Evolutionary conservation across 169 alveolate genomes (phyloP), one percentile per base, ranked within the genome.

Genomic region (Plasmodium vinckei): DNA sequence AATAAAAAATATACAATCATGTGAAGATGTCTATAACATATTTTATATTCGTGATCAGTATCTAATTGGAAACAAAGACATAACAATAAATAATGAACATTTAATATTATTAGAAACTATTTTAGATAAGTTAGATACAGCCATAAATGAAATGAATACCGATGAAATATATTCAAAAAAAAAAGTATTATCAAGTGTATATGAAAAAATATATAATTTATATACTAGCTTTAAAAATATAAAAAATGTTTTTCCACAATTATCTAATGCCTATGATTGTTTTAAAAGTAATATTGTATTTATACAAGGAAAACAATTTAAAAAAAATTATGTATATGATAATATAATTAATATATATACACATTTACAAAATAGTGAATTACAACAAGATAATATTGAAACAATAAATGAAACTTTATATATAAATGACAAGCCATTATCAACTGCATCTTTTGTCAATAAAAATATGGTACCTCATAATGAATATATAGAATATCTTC

Each of bases 331-430:
- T 61, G 90, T 82, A 5, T 82, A 67, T 23, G 90, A 82, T 56
- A 82, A 82, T 67, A 39, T 82, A 57, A 68, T 82, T 12, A 82
- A 82, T 82, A 68, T 82, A 39, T 82, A 82, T 42, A 82, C 90
- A 0, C 69, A 82, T n/a, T 60, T 82, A 67, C 90, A 68, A 59
- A 59, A 82, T 47, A 67, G 90, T 65, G 90, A 82, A 7, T 27
- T 82, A 6, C 90, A 82, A 15, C 90, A 82, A 49, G 90, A 82
- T 68, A 68, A 82, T 12, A 82, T 82, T n/a, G 90, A 82, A 42
- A 69, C 72, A 13, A 44, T 67, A 5, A 82, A 54, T 70, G 57
- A 82, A 57, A 33, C 82, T 0, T 21, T 82, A 6, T 68, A 54
- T 10, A 82, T 82, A 10, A 82, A 82, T 42, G 90, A 82, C 10